A percentile compares a stretch with the other conserved stretches of the same genome.
Conservation (phyloP, 345 rosid genomes). For the Gossypium thurberi region DNA sequence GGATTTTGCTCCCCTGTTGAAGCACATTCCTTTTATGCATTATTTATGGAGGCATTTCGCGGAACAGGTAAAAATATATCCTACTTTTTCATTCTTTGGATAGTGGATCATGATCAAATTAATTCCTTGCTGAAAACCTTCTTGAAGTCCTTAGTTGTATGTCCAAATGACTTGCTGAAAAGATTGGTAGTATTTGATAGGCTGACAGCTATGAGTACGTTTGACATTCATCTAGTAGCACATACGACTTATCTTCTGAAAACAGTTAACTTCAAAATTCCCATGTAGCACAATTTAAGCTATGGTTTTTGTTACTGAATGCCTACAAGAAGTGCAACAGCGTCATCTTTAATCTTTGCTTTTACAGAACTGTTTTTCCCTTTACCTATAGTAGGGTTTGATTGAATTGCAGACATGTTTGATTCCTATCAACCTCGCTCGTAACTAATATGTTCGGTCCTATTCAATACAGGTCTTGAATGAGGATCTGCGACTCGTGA, state of each 20-base stretch:
- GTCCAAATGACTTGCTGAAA: neutral
- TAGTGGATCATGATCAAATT: neutral
- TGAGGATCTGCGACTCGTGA: slow-evolving; percentile 78
- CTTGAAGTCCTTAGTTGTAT: neutral
- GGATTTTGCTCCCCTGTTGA: slow-evolving; percentile 82
- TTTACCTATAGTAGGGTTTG: neutral
- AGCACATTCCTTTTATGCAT: slow-evolving; percentile 77
- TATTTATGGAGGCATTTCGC: slow-evolving; percentile 90
- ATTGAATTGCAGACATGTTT: neutral
- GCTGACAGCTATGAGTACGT: neutral
- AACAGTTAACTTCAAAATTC: neutral
- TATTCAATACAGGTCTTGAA: slow-evolving; percentile 62
- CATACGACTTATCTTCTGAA: neutral
- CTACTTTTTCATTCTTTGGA: neutral
- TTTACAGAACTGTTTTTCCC: neutral
- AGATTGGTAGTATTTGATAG: neutral
- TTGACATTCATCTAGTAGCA: neutral
- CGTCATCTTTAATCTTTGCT: too few relatives aligned
- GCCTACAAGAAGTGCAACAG: neutral
- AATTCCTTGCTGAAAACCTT: neutral
- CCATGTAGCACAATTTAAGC: neutral
- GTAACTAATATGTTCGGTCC: neutral
- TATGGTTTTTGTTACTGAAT: neutral
- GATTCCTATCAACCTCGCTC: neutral
- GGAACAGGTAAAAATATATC: slow-evolving; percentile 51